A percentile compares a stretch with the other conserved stretches of the same genome.
These are phyloP conservation scores for Kwoniella dendrophila DNA, from an alignment of 768 basidiomycete genomes.

Conservation along the genomic window DNA sequence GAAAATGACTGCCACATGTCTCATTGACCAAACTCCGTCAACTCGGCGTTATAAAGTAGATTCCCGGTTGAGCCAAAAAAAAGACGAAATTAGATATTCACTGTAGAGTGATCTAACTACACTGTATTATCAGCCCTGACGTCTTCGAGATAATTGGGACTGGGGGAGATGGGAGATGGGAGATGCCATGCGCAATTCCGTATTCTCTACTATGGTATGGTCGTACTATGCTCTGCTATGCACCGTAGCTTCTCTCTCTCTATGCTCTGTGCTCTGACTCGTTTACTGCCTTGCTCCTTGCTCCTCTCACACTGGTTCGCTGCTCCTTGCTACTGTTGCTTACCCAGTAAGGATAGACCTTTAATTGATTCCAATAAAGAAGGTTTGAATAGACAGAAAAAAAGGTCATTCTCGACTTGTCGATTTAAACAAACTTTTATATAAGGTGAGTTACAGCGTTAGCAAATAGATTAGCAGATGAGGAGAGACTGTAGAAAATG, in stretches of 20 bases:
- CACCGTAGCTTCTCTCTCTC: slow-evolving; percentile 1
- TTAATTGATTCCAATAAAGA: too few species aligned
- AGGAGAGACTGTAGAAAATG: neutral
- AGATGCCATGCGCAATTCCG: too few species aligned
- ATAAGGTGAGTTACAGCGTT: slow-evolving; percentile 12
- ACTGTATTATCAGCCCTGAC: too few species aligned
- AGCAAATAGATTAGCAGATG: neutral
- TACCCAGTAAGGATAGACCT: too few species aligned
- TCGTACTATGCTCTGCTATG: too few species aligned
- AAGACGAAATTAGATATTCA: neutral
- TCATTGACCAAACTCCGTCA: neutral
- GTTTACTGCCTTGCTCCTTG: neutral
- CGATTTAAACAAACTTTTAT: slow-evolving; percentile 12
- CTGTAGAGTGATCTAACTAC: too few species aligned
- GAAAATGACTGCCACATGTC: neutral
- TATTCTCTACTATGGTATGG: too few species aligned
- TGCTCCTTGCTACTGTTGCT: too few species aligned
- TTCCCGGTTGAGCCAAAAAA: too few species aligned
- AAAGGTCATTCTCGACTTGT: slow-evolving; percentile 13
- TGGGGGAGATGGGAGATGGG: too few species aligned
- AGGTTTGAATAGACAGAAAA: neutral
- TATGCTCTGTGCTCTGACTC: neutral
- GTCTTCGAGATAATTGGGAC: too few species aligned
- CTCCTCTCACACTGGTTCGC: neutral
- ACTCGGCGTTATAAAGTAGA: slow-evolving; percentile 6